Percentiles rank a stretch among this genome's conserved stretches.
phyloP scores from a whole-genome alignment of 148 eudicot genomes.

The Hydrangea macrophylla region DNA sequence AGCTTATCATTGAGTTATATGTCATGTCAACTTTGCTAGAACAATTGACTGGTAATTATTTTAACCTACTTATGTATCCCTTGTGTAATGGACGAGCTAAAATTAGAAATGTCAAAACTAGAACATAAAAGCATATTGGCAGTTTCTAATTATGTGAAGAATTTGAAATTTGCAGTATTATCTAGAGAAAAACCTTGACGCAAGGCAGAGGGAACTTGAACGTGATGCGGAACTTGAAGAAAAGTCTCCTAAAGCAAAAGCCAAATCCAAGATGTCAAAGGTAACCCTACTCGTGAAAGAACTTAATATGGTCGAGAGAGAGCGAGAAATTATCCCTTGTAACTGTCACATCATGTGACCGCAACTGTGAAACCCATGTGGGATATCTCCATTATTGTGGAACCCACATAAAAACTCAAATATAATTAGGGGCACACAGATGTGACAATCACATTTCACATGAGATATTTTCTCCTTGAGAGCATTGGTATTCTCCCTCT shows the following conservation, averaged over 20 bases:
- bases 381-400: too few species aligned
- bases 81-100: background rate
- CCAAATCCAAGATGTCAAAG: conserved; percentile 97
- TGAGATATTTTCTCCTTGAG: too few species aligned
- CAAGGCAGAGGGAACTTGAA: conserved; percentile 72
- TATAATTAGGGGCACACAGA: too few species aligned
- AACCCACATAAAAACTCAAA: too few species aligned
- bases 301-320: too few species aligned
- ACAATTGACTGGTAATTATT: conserved; percentile 2
- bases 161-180: conserved; percentile 60
- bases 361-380: background rate
- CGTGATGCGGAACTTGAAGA: conserved; percentile 89
- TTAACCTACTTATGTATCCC: background rate
- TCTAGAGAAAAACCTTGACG: conserved; percentile 92
- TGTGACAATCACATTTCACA: too few species aligned
- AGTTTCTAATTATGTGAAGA: conserved; percentile 1
- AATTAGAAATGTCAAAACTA: background rate
- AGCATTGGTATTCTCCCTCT: background rate
- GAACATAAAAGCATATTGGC: background rate
- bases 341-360: background rate
- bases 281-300: conserved; percentile 31
- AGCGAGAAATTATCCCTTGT: too few species aligned
- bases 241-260: conserved; percentile 79
- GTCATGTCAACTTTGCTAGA: background rate
- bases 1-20: background rate